Conservation (phyloP, 371 early-diverging fungal species). For the Dinochytrium kinnereticum region DNA sequence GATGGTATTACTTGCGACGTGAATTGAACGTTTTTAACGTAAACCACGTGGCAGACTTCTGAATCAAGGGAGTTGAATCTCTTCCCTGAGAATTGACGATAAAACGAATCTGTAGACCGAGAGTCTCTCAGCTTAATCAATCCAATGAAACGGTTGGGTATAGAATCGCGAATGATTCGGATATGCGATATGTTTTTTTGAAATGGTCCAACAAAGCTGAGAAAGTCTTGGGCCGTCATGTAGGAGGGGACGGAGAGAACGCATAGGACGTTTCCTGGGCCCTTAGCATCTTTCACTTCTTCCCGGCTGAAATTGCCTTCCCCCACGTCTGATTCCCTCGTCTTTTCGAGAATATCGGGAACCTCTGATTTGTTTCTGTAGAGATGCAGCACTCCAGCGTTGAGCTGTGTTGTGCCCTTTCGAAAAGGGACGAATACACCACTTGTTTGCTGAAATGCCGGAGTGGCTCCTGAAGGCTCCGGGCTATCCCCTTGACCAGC, state of each 20-base stretch:
- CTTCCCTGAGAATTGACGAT: constrained; percentile 76
- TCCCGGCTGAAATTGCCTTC: not conserved
- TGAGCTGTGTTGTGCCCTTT: constrained; percentile 37
- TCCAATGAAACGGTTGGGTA: constrained; percentile 84
- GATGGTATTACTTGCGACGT: constrained; percentile 61
- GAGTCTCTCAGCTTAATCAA: constrained; percentile 73
- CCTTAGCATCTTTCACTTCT: constrained; percentile 23
- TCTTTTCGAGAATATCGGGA: not conserved
- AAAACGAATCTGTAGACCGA: constrained; percentile 68
- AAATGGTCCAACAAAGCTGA: constrained; percentile 75
- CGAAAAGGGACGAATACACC: constrained; percentile 43
- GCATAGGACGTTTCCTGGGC: constrained; percentile 59
- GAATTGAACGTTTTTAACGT: constrained; percentile 68
- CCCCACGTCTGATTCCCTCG: not conserved
- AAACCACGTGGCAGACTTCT: constrained; percentile 66
- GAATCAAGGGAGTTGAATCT: constrained; percentile 80
- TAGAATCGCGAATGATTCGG: constrained; percentile 75
- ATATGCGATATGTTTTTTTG: constrained; percentile 64
- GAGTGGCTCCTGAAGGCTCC: not conserved
- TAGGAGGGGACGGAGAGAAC: constrained; percentile 87
- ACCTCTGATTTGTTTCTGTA: constrained; percentile 62
- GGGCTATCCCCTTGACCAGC: not conserved
- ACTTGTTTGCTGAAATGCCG: constrained; percentile 23
- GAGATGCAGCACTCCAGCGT: constrained; percentile 73
- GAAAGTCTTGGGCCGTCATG: constrained; percentile 83